A percentile compares a stretch with the other conserved stretches of the same genome.
Conservation (phyloP, 768 basidiomycete genomes). For the Thelephora ganbajun region DNA sequence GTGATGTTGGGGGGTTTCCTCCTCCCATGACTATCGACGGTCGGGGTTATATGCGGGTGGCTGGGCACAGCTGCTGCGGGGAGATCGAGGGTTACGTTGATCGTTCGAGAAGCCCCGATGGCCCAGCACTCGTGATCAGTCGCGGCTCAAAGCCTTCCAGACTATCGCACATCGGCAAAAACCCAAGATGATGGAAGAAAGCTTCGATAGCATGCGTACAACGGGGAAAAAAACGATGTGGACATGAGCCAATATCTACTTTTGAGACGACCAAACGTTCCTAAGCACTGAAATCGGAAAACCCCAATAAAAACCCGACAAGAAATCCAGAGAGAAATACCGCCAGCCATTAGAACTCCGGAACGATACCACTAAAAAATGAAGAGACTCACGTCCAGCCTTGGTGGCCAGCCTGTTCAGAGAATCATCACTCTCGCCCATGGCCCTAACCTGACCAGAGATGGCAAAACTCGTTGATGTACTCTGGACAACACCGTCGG, state of each 20-base stretch:
- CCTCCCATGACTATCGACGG: no score
- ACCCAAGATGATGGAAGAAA: not conserved
- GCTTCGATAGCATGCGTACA: not conserved
- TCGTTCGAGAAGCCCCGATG: no score
- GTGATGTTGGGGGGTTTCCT: conserved; percentile 17
- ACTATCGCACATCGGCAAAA: not conserved
- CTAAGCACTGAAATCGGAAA: conserved; percentile 63
- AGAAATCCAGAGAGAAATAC: not conserved
- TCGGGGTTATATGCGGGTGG: not conserved
- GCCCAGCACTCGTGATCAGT: no score
- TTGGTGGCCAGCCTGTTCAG: conserved; percentile 92
- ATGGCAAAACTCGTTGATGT: conserved; percentile 89
- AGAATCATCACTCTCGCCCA: conserved; percentile 94
- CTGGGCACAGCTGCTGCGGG: not conserved
- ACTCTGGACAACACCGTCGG: conserved; percentile 62
- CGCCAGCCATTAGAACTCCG: not conserved
- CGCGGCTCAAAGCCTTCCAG: not conserved
- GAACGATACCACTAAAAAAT: not conserved
- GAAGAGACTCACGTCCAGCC: conserved; percentile 69
- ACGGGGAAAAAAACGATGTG: not conserved
- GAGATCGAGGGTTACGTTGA: no score
- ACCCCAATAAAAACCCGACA: not conserved
- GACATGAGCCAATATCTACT: conserved; percentile 33
- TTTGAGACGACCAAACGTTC: conserved; percentile 93
- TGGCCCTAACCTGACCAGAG: conserved; percentile 85